These are phyloP conservation scores for Fusarium buharicum DNA, from an alignment of 2,329 filamentous ascomycete genomes.

Conservation along the genomic window DNA sequence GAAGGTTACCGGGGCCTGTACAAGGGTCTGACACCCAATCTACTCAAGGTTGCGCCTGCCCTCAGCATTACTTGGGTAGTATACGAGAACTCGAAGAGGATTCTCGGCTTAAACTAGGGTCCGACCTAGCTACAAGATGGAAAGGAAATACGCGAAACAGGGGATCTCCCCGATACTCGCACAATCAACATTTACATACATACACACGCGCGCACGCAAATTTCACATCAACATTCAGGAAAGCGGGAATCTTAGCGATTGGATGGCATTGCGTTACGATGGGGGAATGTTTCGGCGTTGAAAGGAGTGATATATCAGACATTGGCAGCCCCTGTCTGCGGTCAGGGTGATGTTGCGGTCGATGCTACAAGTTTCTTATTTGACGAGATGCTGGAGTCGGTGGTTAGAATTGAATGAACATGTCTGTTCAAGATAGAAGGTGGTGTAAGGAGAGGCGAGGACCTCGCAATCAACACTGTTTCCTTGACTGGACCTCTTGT, in stretches of 20 bases:
- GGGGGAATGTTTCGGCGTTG: constrained; percentile 40
- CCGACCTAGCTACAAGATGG: background rate
- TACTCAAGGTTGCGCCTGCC: constrained; percentile 95
- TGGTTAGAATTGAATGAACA: constrained; percentile 43
- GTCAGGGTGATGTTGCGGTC: constrained; percentile 12
- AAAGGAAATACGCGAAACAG: constrained; percentile 10
- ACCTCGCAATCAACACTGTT: constrained; percentile 23
- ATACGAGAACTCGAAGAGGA: constrained; percentile 87
- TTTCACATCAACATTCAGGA: constrained; percentile 42
- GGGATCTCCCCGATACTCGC: constrained; percentile 4
- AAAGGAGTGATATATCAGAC: constrained; percentile 40
- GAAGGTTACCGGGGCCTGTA: constrained; percentile 90
- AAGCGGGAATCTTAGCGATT: constrained; percentile 44
- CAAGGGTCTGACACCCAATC: constrained; percentile 93
- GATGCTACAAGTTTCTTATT: constrained; percentile 29
- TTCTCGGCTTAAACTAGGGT: constrained; percentile 64
- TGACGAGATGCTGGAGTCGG: constrained; percentile 36
- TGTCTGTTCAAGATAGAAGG: constrained; percentile 39
- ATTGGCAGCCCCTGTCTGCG: constrained; percentile 9
- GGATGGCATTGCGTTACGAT: constrained; percentile 43
- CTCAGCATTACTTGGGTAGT: constrained; percentile 95
- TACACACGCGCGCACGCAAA: constrained; percentile 25
- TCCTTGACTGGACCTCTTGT: background rate
- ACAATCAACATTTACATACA: constrained; percentile 29
- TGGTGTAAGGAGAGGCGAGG: constrained; percentile 23